Conservation (phyloP, 148 eudicot genomes). For the Polygonum maritimum region DNA sequence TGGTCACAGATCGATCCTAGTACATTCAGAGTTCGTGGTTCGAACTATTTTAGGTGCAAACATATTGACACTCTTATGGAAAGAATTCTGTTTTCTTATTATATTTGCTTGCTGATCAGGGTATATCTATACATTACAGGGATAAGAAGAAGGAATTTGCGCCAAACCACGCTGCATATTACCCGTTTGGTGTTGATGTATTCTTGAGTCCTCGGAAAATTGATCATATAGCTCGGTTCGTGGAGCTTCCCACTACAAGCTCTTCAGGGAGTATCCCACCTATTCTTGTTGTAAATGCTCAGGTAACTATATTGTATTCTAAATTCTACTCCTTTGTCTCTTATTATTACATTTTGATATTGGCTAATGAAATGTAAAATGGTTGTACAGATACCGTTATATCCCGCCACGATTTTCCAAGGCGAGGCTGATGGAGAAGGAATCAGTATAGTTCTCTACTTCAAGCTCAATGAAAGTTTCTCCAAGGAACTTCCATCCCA, state of each 20-base stretch:
- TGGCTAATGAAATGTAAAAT: not conserved
- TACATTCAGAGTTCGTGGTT: slow-evolving; percentile 72
- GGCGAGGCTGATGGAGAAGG: slow-evolving; percentile 84
- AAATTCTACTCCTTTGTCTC: not conserved
- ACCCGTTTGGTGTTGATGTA: slow-evolving; percentile 69
- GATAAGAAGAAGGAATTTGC: slow-evolving; percentile 69
- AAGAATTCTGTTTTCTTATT: not conserved
- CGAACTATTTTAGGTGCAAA: slow-evolving; percentile 61
- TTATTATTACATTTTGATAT: not conserved
- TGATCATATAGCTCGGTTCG: slow-evolving; percentile 75
- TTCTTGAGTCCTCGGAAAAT: slow-evolving; percentile 55
- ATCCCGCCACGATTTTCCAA: slow-evolving; percentile 64
- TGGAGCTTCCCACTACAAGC: slow-evolving; percentile 57
- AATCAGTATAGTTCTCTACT: slow-evolving; percentile 75
- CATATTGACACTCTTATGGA: not conserved
- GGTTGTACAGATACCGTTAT: slow-evolving; percentile 55
- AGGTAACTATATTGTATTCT: slow-evolving; percentile 26
- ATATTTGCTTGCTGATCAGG: not conserved
- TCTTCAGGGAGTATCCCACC: slow-evolving; percentile 40
- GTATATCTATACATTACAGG: slow-evolving; percentile 27
- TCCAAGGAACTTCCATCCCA: slow-evolving; percentile 57
- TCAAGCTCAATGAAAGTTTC: slow-evolving; percentile 57
- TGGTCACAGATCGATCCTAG: slow-evolving; percentile 78
- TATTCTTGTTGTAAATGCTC: slow-evolving; percentile 72
- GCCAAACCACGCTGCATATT: slow-evolving; percentile 42